phyloP scores from a whole-genome alignment of 805 yeast genomes.

The Torulaspora franciscae region DNA sequence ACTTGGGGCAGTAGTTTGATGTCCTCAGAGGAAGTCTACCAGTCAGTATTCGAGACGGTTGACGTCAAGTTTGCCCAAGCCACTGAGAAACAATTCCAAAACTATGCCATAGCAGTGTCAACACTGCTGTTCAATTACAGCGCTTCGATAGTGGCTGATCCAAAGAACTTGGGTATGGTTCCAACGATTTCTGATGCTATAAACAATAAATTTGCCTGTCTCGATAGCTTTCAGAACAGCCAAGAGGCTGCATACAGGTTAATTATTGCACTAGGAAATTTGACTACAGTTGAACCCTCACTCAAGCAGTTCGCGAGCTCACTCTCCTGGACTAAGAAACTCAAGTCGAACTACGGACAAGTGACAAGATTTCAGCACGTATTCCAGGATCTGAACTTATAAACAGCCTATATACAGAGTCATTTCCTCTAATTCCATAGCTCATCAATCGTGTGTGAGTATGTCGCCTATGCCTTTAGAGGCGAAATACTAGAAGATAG shows the following conservation, averaged over 20 bases:
- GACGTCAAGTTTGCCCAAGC: constrained; percentile 25
- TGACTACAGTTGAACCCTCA: constrained; percentile 36
- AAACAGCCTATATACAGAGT: constrained; percentile 14
- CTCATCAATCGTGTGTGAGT: not conserved
- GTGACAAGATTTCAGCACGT: constrained; percentile 26
- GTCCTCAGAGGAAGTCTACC: constrained; percentile 35
- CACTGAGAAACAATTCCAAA: constrained; percentile 28
- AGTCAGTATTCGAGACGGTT: constrained; percentile 39
- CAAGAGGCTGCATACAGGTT: constrained; percentile 69
- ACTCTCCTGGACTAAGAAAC: constrained; percentile 28
- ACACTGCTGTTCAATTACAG: constrained; percentile 50
- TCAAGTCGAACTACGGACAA: constrained; percentile 20
- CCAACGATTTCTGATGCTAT: constrained; percentile 33
- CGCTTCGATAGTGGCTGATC: constrained; percentile 35
- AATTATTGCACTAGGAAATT: constrained; percentile 58
- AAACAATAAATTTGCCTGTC: constrained; percentile 28
- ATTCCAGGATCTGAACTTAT: constrained; percentile 20
- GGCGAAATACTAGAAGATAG: not conserved
- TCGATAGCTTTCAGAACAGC: constrained; percentile 35
- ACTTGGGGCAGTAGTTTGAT: constrained; percentile 46
- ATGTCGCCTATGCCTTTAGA: not conserved
- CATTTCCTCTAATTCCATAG: not conserved
- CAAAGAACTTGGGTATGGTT: constrained; percentile 26
- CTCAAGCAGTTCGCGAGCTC: constrained; percentile 32
- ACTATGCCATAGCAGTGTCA: constrained; percentile 41